These are phyloP conservation scores for Violaceomyces palustris DNA, from an alignment of 1,284 basidiomycete species.

Conservation along the genomic window DNA sequence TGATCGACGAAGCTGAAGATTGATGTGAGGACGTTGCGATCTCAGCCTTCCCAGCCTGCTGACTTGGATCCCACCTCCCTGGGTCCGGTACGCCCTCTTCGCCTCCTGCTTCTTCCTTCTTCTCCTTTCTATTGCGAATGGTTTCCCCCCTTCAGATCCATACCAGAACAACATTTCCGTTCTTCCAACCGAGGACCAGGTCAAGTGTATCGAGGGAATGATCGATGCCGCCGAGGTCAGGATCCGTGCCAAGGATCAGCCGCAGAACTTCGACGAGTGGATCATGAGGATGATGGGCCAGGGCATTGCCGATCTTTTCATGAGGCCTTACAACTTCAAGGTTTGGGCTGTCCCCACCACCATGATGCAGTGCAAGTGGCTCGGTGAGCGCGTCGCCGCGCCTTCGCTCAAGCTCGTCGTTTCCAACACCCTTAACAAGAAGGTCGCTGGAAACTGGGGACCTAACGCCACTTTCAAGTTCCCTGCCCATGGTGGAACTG, in stretches of 20 bases:
- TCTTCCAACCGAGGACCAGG: slow-evolving; percentile 57
- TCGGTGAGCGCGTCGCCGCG: slow-evolving; percentile 59
- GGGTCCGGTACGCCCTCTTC: not conserved
- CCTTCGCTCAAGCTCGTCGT: slow-evolving; percentile 58
- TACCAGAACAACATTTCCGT: slow-evolving; percentile 59
- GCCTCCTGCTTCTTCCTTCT: no score
- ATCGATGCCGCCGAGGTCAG: slow-evolving; percentile 54
- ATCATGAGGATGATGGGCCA: slow-evolving; percentile 57
- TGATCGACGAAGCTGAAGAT: no score
- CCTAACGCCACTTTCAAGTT: slow-evolving; percentile 60
- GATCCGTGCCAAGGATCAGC: slow-evolving; percentile 51
- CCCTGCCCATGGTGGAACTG: slow-evolving; percentile 58
- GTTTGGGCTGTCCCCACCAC: slow-evolving; percentile 59
- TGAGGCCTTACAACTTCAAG: slow-evolving; percentile 60
- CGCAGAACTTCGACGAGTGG: slow-evolving; percentile 57
- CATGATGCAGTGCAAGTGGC: slow-evolving; percentile 60
- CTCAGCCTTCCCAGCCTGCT: not conserved
- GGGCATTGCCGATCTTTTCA: slow-evolving; percentile 58
- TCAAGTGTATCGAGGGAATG: slow-evolving; percentile 58
- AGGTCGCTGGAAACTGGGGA: slow-evolving; percentile 58
- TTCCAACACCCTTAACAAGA: slow-evolving; percentile 57
- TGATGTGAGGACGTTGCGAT: no score
- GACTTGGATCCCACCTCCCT: not conserved
- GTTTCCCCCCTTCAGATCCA: slow-evolving; percentile 21
- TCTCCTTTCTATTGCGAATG: not conserved